Base-by-base conservation (phyloP, 2,329 filamentous ascomycete genomes). In the Penicillium rolfsii region DNA sequence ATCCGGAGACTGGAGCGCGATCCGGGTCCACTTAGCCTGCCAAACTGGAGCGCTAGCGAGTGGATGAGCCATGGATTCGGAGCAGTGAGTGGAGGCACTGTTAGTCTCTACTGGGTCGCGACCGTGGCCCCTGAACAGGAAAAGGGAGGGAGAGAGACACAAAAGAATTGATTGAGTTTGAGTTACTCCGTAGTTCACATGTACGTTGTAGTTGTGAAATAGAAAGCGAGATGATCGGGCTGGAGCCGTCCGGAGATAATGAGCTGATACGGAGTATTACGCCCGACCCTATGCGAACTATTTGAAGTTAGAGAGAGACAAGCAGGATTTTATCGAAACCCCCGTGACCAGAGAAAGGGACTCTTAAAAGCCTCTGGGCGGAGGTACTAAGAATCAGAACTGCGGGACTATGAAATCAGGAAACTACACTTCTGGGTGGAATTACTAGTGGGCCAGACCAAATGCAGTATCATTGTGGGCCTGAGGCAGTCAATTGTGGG, bases 1-100 rank as follows among this genome's bases (percentile, higher is more conserved):
- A 40, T 45, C 52, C 16, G 53, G 40, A 45, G 40, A 46, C 30
- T 33, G 30, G 30, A 33, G 30, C 7, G 30, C 54, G 58, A 65
- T 62, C 55, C 55, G 57, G 58, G 14, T 48, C 45, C 45, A 65
- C 63, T 12, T 12, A 4, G 14, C 46, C 35, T 33, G 40, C 57
- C 52, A 40, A 59, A 46, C 38, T 54, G 26, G 53, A 40, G 43
- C 53, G 33, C 53, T 62, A 57, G 54, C 38, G 46, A 58, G 41
- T 56, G 57, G 48, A 24, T 26, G 63, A 65, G 57, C 64, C 64
- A 66, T 62, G 62, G 62, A 43, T 57, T 59, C 52, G 33, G 26
- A 26, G 41, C 28, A 52, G 33, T 26, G 26, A 38, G n/a, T 57
- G 45, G 41, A 14, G 26, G 24, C 24, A 22, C 43, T 33, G 9